Percentiles rank a stretch among this genome's conserved stretches.
Evolutionary conservation across 345 rosid species (phyloP).

Genomic region (Lumnitzera racemosa): DNA sequence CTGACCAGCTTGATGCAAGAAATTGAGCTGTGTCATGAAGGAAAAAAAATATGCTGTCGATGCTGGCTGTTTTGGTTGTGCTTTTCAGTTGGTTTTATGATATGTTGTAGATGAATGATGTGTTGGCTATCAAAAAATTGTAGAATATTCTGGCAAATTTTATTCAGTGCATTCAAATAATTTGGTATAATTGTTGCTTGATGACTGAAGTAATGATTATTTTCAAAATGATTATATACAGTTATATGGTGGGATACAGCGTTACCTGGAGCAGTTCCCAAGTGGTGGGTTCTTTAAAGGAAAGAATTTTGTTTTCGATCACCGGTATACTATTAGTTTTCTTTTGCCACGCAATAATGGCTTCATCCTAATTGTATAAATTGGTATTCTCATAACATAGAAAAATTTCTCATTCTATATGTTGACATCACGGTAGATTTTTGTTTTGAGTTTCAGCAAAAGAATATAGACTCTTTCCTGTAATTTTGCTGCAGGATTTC

Average conservation of each 20-base stretch:
- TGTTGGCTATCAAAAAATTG: not conserved
- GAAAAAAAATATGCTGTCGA: no score
- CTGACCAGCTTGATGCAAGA: no score
- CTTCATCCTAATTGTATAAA: no score
- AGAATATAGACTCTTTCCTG: not conserved
- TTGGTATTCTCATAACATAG: no score
- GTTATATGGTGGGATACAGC: slow-evolving; percentile 93
- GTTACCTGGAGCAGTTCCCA: slow-evolving; percentile 88
- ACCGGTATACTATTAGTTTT: slow-evolving; percentile 47
- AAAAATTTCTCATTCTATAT: no score
- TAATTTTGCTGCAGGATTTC: slow-evolving; percentile 50
- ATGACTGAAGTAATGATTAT: slow-evolving; percentile 3
- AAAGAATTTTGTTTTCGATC: slow-evolving; percentile 94
- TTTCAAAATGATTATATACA: slow-evolving; percentile 28
- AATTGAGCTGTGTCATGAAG: no score
- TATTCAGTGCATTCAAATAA: not conserved
- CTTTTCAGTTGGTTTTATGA: slow-evolving; percentile 1
- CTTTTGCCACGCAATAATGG: not conserved
- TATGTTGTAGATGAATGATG: not conserved
- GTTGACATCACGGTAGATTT: no score
- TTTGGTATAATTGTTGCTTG: slow-evolving; percentile 1
- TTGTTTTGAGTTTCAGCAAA: not conserved
- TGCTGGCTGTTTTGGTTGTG: not conserved
- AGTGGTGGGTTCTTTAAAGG: slow-evolving; percentile 90
- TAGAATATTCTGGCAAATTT: not conserved